Evolutionary conservation across 306 rosid species (phyloP), one percentile per base, ranked within the genome.

Genomic region (Geum urbanum): DNA sequence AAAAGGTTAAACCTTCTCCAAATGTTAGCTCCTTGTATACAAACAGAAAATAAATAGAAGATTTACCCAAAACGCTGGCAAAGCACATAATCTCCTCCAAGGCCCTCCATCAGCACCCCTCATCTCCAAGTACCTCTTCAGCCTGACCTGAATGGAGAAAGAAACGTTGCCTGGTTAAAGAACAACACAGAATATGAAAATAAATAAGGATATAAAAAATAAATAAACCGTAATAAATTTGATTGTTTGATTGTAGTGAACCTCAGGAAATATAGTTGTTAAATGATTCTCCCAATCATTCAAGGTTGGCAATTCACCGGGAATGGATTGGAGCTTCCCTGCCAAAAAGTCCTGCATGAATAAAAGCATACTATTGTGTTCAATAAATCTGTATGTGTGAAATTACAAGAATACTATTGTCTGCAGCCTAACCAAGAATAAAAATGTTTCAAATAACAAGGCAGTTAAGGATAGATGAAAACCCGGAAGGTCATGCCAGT

Each of bases 101-200:
- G 99, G 99, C 12, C 99, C 99, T 77, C 96, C 99, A 79, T 95
- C 99, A 79, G 97, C 92, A 22, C 97, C 97, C 84, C 99, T 87
- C 99, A 95, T 95, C 85, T 95, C 99, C 86, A 95, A 78, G 81
- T 95, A 95, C 76, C 99, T 86, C 91, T 95, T 95, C 79, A 95
- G 80, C 83, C 99, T 89, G 68, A 95, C 97, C 99, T 91, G 89
- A 75, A 82, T 46, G 74, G 19, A 76, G 71, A 69, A 63, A 73
- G 20, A 16, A 78, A 71, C 7, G 64, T 12, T 6, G 6, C 47
- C 63, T 67, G 71, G 72, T 71, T 74, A 77, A 57, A 58, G 68
- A 72, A 73, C 45, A 59, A 48, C 54, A 82, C 43, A 48, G 74
- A 83, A 51, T 61, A 75, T 53, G 46, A 27, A 58, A 58, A 58